phyloP scores from a whole-genome alignment of 805 yeast species.

The Nakazawaea ernobii region DNA sequence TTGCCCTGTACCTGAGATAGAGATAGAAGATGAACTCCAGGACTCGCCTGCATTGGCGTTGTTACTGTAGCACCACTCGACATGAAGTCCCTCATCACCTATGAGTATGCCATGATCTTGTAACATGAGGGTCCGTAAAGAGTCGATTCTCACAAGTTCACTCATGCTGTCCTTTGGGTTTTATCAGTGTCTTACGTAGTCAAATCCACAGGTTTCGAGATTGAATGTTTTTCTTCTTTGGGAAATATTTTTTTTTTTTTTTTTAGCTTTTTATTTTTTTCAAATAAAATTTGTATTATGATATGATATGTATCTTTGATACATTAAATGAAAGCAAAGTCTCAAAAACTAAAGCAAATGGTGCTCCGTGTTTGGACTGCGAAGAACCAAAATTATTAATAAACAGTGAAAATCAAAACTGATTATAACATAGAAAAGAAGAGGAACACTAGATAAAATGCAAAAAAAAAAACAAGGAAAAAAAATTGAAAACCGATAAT shows the following conservation, averaged over 20 bases:
- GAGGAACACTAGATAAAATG: no score
- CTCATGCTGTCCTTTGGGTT: neutral
- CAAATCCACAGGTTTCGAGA: neutral
- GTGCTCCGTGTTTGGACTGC: no score
- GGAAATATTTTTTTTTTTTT: neutral
- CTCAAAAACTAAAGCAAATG: no score
- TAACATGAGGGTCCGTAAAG: slow-evolving; percentile 1
- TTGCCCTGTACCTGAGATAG: slow-evolving; percentile 21
- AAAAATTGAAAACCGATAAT: neutral
- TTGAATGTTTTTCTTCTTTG: neutral
- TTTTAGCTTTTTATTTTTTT: neutral
- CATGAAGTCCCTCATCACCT: neutral
- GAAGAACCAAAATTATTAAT: no score
- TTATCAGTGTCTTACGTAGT: neutral
- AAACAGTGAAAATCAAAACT: no score
- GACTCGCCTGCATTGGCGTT: slow-evolving; percentile 4
- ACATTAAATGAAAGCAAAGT: no score
- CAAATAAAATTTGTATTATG: no score
- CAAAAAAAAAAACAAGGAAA: no score
- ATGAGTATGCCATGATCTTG: neutral
- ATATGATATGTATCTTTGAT: no score
- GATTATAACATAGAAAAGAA: no score
- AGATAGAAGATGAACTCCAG: slow-evolving; percentile 21
- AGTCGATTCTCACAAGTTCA: neutral
- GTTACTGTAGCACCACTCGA: slow-evolving; percentile 20